phyloP scores from a whole-genome alignment of 495 filamentous ascomycete species.

The Lasiosphaeria hispida region DNA sequence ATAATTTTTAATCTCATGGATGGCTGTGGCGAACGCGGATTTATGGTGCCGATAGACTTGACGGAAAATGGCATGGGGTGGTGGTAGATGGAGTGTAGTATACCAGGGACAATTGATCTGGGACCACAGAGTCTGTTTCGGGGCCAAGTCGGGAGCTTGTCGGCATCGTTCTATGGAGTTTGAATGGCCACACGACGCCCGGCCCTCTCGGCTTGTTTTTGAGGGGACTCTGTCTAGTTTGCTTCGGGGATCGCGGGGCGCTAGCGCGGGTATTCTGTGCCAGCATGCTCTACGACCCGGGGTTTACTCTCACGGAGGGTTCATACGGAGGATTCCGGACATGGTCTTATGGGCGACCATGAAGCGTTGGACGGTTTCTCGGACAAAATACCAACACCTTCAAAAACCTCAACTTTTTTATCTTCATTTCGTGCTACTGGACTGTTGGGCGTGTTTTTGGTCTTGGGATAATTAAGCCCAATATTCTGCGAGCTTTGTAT shows the following conservation, averaged over 20 bases:
- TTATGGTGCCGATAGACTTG: background rate
- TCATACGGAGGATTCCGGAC: no score
- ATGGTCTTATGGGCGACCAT: no score
- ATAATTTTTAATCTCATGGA: background rate
- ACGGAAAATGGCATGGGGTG: background rate
- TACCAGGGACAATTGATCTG: conserved; percentile 6
- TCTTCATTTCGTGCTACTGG: no score
- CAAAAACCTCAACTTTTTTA: background rate
- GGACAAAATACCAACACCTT: no score
- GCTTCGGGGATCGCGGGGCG: no score
- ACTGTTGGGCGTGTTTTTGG: background rate
- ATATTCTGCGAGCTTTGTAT: background rate
- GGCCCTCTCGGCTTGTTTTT: no score
- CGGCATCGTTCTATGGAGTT: background rate
- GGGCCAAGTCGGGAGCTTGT: background rate
- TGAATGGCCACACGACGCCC: no score
- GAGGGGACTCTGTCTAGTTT: no score
- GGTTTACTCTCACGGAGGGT: no score
- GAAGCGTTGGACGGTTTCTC: no score
- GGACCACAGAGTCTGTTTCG: background rate
- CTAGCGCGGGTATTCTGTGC: no score
- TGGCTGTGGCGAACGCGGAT: background rate
- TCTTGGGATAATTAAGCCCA: background rate
- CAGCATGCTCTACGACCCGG: no score
- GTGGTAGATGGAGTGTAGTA: background rate